Conservation (phyloP, 805 yeast genomes). For the Yarrowia sp. region DNA sequence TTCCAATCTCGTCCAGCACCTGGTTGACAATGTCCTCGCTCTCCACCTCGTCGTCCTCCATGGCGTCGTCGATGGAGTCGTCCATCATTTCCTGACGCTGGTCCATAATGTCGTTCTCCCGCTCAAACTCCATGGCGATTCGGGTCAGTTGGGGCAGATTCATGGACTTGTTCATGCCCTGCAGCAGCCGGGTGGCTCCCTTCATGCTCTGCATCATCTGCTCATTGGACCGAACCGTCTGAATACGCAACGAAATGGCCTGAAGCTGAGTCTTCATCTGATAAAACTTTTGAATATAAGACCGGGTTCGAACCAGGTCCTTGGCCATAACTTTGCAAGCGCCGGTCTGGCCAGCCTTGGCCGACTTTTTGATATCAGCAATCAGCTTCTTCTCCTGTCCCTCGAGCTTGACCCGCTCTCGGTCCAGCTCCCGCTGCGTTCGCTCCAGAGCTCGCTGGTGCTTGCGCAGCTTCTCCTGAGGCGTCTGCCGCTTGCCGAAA, state of each 20-base stretch:
- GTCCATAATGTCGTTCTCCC: slow-evolving; percentile 94
- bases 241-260: slow-evolving; percentile 87
- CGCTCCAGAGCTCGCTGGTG: slow-evolving; percentile 94
- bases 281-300: slow-evolving; percentile 79
- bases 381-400: slow-evolving; percentile 87
- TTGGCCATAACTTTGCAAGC: slow-evolving; percentile 95
- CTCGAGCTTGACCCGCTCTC: slow-evolving; percentile 84
- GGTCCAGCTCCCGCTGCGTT: slow-evolving; percentile 86
- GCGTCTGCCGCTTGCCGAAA: slow-evolving; percentile 88
- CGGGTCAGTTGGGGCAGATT: slow-evolving; percentile 83
- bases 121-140: slow-evolving; percentile 93
- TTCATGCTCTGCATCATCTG: slow-evolving; percentile 95
- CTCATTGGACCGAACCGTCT: slow-evolving; percentile 86
- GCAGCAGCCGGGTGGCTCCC: slow-evolving; percentile 72
- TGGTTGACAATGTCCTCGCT: slow-evolving; percentile 86
- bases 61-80: slow-evolving; percentile 93
- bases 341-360: slow-evolving; percentile 81
- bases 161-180: slow-evolving; percentile 86
- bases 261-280: slow-evolving; percentile 93
- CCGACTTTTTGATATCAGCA: slow-evolving; percentile 83
- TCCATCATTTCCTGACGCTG: slow-evolving; percentile 99
- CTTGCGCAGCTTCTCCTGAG: slow-evolving; percentile 90
- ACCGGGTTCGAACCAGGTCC: slow-evolving; percentile 85
- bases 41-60: slow-evolving; percentile 79
- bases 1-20: slow-evolving; percentile 94